phyloP scores from a whole-genome alignment of 2,329 filamentous ascomycete genomes.

The Zasmidium angulare region DNA sequence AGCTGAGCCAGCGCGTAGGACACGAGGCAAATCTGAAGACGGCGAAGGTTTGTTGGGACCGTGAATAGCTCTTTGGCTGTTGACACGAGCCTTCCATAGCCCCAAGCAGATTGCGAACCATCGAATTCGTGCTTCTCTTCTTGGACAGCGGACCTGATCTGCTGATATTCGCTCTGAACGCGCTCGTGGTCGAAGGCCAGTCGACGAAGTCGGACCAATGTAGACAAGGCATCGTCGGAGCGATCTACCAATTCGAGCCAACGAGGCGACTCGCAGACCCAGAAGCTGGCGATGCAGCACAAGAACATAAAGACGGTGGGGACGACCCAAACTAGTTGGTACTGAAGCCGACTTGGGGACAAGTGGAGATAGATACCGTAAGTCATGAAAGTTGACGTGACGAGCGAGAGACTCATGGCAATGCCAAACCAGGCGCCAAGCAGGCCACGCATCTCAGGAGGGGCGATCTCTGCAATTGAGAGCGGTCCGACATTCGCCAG shows the following conservation, averaged over 20 bases:
- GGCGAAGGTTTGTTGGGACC: background rate
- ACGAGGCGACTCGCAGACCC: background rate
- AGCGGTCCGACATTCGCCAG: background rate
- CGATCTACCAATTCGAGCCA: background rate
- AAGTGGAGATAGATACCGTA: background rate
- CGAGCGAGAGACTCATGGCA: background rate
- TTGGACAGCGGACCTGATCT: background rate
- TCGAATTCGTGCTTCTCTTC: background rate
- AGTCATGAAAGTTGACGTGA: background rate
- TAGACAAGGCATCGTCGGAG: background rate
- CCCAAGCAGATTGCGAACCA: background rate
- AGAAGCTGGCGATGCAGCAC: background rate
- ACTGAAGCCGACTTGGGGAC: background rate
- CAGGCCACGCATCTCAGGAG: background rate
- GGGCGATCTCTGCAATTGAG: background rate
- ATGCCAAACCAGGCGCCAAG: background rate
- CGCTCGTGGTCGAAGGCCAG: background rate
- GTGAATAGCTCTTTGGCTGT: background rate
- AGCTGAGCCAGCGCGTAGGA: background rate
- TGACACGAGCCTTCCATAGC: background rate
- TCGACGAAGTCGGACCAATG: background rate
- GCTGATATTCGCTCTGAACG: background rate
- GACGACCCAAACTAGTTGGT: background rate
- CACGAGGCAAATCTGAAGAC: background rate
- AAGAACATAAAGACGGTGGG: background rate